Conservation (phyloP, 1,139 yeast genomes). For the Candida labiduridarum region DNA sequence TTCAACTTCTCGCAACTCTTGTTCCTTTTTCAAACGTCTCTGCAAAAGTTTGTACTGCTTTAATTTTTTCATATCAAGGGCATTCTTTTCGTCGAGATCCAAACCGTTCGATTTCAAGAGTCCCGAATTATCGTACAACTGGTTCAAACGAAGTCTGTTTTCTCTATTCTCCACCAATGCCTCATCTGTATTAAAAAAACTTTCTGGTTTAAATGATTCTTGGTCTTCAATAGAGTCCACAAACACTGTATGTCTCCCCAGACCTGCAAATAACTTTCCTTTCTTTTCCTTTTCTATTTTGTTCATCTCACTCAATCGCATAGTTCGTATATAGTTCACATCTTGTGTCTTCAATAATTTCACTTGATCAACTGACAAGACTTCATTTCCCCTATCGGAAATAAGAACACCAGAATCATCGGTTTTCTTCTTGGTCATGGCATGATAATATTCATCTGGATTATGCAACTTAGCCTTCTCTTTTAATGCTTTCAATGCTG, state of each 20-base stretch:
- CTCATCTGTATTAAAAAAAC: conserved; percentile 69
- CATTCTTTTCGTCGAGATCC: conserved; percentile 41
- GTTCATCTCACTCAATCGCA: conserved; percentile 67
- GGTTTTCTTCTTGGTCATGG: conserved; percentile 73
- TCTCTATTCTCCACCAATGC: conserved; percentile 65
- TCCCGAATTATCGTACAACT: conserved; percentile 48
- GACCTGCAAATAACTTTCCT: conserved; percentile 54
- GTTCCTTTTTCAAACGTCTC: conserved; percentile 65
- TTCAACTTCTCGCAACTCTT: conserved; percentile 67
- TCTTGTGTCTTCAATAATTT: conserved; percentile 88
- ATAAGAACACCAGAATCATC: conserved; percentile 69
- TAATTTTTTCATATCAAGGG: conserved; percentile 56
- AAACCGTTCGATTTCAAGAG: conserved; percentile 28
- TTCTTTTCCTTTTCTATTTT: conserved; percentile 64
- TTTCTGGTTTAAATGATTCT: conserved; percentile 61
- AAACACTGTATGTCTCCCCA: conserved; percentile 82
- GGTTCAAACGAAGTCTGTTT: conserved; percentile 68
- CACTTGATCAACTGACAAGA: conserved; percentile 71
- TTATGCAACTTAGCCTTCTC: conserved; percentile 73
- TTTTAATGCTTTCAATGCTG: conserved; percentile 75
- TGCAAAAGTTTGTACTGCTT: conserved; percentile 58
- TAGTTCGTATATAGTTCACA: conserved; percentile 77
- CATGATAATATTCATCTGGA: conserved; percentile 97
- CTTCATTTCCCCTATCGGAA: conserved; percentile 66
- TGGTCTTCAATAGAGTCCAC: conserved; percentile 66